Evolutionary conservation across 23 red algal genomes (phyloP).

Genomic region (Gracilaria domingensis): DNA sequence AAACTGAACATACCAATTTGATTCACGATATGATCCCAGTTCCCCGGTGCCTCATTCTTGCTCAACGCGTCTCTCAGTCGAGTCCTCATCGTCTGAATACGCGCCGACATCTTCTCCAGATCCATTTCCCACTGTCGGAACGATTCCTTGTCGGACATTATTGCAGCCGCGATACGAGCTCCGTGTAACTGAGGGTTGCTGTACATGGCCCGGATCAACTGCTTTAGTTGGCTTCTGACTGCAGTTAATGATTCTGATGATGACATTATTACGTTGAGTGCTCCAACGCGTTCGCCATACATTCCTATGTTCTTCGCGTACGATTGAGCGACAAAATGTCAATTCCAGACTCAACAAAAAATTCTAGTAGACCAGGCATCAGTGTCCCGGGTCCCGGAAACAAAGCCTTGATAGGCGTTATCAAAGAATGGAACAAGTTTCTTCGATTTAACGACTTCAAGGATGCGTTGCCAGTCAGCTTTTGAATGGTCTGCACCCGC

Average conservation of each 20-base stretch:
- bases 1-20: conserved; percentile 99
- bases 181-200: conserved; percentile 88
- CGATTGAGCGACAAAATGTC: conserved; percentile 91
- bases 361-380: conserved; percentile 76
- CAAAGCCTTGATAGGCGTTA: conserved; percentile 98
- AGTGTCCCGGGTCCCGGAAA: conserved; percentile 75
- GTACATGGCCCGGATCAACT: conserved; percentile 89
- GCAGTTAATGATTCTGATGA: neutral
- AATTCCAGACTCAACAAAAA: conserved; percentile 85
- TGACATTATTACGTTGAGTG: conserved; percentile 68
- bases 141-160: conserved; percentile 74
- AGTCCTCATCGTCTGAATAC: conserved; percentile 86
- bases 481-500: conserved; percentile 89
- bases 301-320: conserved; percentile 99
- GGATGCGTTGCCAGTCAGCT: conserved; percentile 72
- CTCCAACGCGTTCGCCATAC: conserved; percentile 95
- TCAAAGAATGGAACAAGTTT: conserved; percentile 93
- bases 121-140: conserved; percentile 92
- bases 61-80: conserved; percentile 72
- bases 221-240: conserved; percentile 82
- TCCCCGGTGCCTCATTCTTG: conserved; percentile 74
- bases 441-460: conserved; percentile 52
- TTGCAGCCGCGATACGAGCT: conserved; percentile 74
- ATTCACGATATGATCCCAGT: conserved; percentile 89
- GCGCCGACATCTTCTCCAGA: conserved; percentile 76